These are phyloP conservation scores for Przewalskia tangutica DNA, from an alignment of 257 asterid genomes.

Conservation along the genomic window DNA sequence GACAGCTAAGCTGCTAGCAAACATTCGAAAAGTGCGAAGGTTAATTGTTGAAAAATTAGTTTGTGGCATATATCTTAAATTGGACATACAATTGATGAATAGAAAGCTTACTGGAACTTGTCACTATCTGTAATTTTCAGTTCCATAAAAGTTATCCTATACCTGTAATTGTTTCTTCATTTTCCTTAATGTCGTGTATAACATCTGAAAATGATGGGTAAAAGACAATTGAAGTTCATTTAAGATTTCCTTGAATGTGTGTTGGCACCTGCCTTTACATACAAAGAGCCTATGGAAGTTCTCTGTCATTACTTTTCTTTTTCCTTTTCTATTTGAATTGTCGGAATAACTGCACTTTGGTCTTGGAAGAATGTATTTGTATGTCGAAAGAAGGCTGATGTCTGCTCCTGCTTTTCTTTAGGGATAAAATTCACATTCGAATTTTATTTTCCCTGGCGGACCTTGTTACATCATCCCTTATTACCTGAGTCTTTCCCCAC, in stretches of 20 bases:
- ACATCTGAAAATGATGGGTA: background rate
- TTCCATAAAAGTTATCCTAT: background rate
- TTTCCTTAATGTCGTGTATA: background rate
- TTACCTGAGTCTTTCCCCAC: background rate
- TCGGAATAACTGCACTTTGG: background rate
- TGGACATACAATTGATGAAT: background rate
- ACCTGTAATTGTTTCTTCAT: background rate
- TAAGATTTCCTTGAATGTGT: background rate
- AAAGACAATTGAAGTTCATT: background rate
- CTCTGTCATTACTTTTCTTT: background rate
- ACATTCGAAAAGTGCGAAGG: background rate
- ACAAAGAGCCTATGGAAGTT: background rate
- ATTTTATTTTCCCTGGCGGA: background rate
- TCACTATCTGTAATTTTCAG: background rate
- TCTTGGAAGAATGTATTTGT: background rate
- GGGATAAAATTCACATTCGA: background rate
- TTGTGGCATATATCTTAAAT: background rate
- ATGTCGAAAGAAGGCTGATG: slow-evolving; percentile 1
- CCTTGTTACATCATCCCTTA: background rate
- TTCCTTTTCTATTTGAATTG: background rate
- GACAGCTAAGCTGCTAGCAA: background rate
- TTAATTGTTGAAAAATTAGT: background rate
- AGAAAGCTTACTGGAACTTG: background rate
- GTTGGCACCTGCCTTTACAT: background rate
- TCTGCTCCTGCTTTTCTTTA: background rate